Conservation (phyloP, 2,329 filamentous ascomycete genomes). For the Aureobasidium lini region DNA sequence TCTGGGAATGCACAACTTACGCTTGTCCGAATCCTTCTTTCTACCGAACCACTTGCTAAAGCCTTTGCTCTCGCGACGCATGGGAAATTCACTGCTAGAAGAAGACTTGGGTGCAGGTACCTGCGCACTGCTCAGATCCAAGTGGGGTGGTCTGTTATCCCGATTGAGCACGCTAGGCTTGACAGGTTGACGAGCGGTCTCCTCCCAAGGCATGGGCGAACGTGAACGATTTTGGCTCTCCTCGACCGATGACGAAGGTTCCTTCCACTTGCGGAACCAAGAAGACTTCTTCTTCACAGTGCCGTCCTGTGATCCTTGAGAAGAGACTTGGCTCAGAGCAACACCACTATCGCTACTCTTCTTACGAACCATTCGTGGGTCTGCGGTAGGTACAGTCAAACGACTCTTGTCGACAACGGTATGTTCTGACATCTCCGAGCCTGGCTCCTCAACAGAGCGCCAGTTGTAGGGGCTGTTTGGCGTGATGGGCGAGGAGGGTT, state of each 20-base stretch:
- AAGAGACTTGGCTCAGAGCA: constrained; percentile 12
- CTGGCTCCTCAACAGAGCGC: constrained; percentile 33
- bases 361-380: constrained; percentile 14
- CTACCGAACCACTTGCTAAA: constrained; percentile 48
- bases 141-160: constrained; percentile 25
- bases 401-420: constrained; percentile 10
- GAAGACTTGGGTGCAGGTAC: constrained; percentile 18
- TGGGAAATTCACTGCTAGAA: constrained; percentile 37
- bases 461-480: constrained; percentile 46
- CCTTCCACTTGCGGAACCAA: constrained; percentile 33
- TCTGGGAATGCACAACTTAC: constrained; percentile 31
- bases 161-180: constrained; percentile 24
- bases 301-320: constrained; percentile 17
- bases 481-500: constrained; percentile 44
- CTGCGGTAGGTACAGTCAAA: constrained; percentile 14
- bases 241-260: constrained; percentile 2
- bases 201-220: constrained; percentile 8
- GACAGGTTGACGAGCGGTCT: constrained; percentile 16
- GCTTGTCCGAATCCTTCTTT: constrained; percentile 27
- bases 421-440: constrained; percentile 8
- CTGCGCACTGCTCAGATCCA: constrained; percentile 14
- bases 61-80: constrained; percentile 32
- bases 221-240: background rate
- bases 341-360: constrained; percentile 19
- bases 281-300: constrained; percentile 36